Conservation (phyloP, 179 eudicot genomes). For the Sideroxylon spinosum region DNA sequence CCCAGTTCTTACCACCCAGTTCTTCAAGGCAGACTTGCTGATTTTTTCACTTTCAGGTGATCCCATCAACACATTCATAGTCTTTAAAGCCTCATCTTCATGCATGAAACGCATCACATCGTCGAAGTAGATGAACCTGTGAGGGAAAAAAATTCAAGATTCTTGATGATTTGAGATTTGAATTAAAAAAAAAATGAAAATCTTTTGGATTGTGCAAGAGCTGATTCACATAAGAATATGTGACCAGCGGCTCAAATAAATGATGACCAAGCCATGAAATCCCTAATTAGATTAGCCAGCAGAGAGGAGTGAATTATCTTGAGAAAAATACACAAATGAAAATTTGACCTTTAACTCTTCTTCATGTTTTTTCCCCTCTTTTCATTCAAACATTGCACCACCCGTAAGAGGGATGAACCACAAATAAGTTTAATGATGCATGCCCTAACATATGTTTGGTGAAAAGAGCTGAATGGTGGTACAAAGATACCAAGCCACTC, state of each 20-base stretch:
- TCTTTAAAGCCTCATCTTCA: slow-evolving; percentile 61
- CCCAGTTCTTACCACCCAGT: slow-evolving; percentile 56
- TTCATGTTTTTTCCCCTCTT: not conserved
- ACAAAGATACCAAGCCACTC: not conserved
- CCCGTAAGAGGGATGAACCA: not conserved
- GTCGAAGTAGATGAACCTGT: slow-evolving; percentile 57
- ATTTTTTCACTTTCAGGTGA: slow-evolving; percentile 46
- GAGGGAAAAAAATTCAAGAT: not conserved
- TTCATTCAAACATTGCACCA: no score
- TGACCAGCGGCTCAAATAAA: slow-evolving; percentile 5
- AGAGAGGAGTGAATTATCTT: not conserved
- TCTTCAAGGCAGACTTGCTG: slow-evolving; percentile 55
- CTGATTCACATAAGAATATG: not conserved
- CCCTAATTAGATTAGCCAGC: not conserved
- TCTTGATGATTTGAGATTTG: not conserved
- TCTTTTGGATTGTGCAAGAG: not conserved
- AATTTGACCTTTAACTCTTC: not conserved
- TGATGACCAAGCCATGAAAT: not conserved
- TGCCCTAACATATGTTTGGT: not conserved
- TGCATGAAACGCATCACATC: slow-evolving; percentile 67
- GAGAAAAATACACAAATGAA: not conserved
- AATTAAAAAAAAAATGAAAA: not conserved
- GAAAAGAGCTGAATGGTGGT: not conserved
- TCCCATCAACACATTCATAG: slow-evolving; percentile 57
- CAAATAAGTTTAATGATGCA: not conserved